These are phyloP conservation scores for Coriaria nepalensis DNA, from an alignment of 306 rosid species.

Conservation along the genomic window DNA sequence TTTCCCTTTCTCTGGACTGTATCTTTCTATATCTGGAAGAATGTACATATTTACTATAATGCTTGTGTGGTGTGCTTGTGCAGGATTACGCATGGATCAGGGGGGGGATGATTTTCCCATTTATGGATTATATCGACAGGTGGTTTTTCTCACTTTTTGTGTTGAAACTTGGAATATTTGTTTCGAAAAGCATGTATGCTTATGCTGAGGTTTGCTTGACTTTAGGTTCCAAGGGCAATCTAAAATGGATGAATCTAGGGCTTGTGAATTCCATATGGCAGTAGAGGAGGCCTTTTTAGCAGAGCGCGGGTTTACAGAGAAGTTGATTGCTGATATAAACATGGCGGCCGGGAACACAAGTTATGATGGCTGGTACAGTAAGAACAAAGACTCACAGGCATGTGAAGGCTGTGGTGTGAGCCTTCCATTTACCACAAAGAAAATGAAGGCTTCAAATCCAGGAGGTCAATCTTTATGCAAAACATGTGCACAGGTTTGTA, in stretches of 20 bases:
- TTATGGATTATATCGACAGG: conserved; percentile 77
- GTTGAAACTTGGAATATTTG: conserved; percentile 3
- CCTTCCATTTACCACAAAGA: conserved; percentile 51
- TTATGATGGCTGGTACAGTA: conserved; percentile 41
- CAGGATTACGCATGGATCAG: conserved; percentile 99
- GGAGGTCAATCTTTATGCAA: conserved; percentile 59
- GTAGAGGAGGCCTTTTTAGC: conserved; percentile 94
- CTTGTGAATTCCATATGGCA: conserved; percentile 70
- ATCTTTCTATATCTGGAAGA: conserved; percentile 9
- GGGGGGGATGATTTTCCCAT: conserved; percentile 83
- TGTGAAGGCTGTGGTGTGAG: conserved; percentile 74
- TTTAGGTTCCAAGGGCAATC: conserved; percentile 83
- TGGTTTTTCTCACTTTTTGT: conserved; percentile 17
- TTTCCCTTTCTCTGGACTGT: conserved; percentile 10
- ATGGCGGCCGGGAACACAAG: conserved; percentile 66
- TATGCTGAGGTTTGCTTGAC: conserved; percentile 16
- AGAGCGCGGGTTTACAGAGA: conserved; percentile 86
- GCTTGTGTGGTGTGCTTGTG: conserved; percentile 20
- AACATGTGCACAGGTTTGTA: conserved; percentile 77
- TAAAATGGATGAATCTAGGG: conserved; percentile 43
- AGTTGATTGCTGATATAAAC: conserved; percentile 78
- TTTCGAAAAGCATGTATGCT: conserved; percentile 12
- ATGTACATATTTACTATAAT: conserved; percentile 20
- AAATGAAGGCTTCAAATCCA: conserved; percentile 33
- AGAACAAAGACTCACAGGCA: conserved; percentile 36